A percentile compares a stretch with the other conserved stretches of the same genome.
Evolutionary conservation across 495 filamentous ascomycete species (phyloP).

Genomic region (Hyphodiscus hymeniophilus): DNA sequence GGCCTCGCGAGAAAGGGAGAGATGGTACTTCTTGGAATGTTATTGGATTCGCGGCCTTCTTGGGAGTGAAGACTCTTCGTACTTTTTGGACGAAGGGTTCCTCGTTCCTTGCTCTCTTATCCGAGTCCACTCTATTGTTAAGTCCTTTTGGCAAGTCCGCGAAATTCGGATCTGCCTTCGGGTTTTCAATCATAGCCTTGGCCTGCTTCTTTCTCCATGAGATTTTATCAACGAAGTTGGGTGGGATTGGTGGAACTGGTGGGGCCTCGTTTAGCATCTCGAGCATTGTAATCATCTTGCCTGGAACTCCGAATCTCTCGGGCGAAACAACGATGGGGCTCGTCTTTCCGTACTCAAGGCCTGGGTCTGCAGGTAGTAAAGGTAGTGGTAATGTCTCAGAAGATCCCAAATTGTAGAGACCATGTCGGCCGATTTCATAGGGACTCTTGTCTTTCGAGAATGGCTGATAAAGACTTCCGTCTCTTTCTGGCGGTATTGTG

Average conservation of each 20-base stretch:
- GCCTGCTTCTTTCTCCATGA: neutral
- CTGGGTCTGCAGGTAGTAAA: too few relatives aligned
- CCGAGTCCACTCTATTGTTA: neutral
- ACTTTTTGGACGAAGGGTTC: neutral
- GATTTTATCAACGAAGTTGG: neutral
- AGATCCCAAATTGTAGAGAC: too few relatives aligned
- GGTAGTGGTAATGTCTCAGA: too few relatives aligned
- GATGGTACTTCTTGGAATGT: neutral
- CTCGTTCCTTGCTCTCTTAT: neutral
- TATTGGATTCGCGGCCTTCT: neutral
- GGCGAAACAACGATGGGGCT: neutral
- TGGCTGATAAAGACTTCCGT: too few relatives aligned
- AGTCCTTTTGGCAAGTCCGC: neutral
- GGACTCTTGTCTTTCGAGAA: too few relatives aligned
- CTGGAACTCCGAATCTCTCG: neutral
- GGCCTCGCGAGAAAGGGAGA: neutral
- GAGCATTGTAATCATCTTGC: neutral
- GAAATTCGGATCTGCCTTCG: neutral
- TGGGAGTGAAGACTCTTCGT: neutral
- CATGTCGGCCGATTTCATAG: too few relatives aligned
- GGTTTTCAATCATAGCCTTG: neutral
- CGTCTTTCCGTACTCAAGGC: neutral
- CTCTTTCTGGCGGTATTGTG: too few relatives aligned
- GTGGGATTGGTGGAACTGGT: neutral
- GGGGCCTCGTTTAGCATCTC: neutral